Evolutionary conservation across 495 filamentous ascomycete species (phyloP).

Genomic region (Penicillium psychrofluorescens): DNA sequence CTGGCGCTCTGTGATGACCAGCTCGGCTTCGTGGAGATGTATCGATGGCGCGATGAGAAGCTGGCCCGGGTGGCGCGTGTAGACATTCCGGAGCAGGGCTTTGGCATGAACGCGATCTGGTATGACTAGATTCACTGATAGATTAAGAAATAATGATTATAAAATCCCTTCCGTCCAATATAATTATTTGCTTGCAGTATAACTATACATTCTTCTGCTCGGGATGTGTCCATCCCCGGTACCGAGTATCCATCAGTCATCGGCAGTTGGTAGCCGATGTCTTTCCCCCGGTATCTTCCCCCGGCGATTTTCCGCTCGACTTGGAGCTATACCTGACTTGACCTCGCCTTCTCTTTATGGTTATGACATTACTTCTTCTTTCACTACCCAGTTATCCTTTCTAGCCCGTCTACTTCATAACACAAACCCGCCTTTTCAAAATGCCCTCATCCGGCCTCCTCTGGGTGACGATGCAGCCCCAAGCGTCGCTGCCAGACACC

Average conservation of each 20-base stretch:
- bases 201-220: too few species aligned
- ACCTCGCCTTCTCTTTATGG: too few species aligned
- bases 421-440: constrained; percentile 3
- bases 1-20: constrained; percentile 78
- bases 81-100: constrained; percentile 71
- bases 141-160: neutral
- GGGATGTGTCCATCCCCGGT: too few species aligned
- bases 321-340: too few species aligned
- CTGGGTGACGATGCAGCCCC: constrained; percentile 74
- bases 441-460: constrained; percentile 55
- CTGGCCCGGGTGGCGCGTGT: constrained; percentile 65
- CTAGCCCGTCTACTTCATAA: neutral
- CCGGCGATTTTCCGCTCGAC: too few species aligned
- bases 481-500: constrained; percentile 49
- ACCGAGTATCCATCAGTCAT: too few species aligned
- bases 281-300: too few species aligned
- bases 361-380: too few species aligned
- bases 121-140: constrained; percentile 51
- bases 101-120: constrained; percentile 89
- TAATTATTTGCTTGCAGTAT: too few species aligned
- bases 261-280: too few species aligned
- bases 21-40: constrained; percentile 79
- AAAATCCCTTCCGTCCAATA: too few species aligned
- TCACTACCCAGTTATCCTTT: neutral
- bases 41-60: constrained; percentile 73